These are phyloP conservation scores for Starmerella tilneyi DNA, from an alignment of 805 yeast genomes.

Conservation along the genomic window DNA sequence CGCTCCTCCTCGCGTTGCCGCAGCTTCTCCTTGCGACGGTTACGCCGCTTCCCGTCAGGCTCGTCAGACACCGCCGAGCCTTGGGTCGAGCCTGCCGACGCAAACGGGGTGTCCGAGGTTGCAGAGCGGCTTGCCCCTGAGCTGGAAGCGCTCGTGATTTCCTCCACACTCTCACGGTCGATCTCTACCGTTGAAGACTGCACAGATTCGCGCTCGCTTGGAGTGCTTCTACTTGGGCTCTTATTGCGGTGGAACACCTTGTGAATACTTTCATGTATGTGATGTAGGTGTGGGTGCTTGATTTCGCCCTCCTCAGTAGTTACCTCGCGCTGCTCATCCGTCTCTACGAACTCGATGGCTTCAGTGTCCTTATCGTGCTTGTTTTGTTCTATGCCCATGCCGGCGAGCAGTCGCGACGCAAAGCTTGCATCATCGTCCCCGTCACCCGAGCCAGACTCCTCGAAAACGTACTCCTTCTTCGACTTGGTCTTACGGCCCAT, in stretches of 20 bases:
- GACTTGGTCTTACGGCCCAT: constrained; percentile 6
- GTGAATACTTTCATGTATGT: constrained; percentile 7
- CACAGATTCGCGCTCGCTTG: background rate
- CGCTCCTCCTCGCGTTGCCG: constrained; percentile 67
- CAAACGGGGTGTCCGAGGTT: too few relatives aligned
- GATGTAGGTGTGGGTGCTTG: constrained; percentile 18
- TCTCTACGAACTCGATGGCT: constrained; percentile 3
- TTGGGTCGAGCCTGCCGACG: too few relatives aligned
- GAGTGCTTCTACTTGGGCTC: constrained; percentile 1
- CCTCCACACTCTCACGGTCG: background rate
- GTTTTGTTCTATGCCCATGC: constrained; percentile 6
- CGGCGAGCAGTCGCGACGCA: constrained; percentile 7
- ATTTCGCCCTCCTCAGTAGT: constrained; percentile 1
- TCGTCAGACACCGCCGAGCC: too few relatives aligned
- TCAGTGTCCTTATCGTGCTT: background rate
- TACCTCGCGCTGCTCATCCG: background rate
- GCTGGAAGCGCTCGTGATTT: background rate
- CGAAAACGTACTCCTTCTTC: constrained; percentile 8
- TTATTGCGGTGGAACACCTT: constrained; percentile 8
- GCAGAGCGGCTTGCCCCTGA: background rate
- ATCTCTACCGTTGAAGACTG: background rate
- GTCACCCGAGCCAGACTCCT: background rate
- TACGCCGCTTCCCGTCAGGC: constrained; percentile 34
- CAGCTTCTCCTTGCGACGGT: constrained; percentile 74
- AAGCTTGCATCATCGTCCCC: constrained; percentile 8